phyloP scores from a whole-genome alignment of 495 filamentous ascomycete species.

The Clohesyomyces aquaticus region DNA sequence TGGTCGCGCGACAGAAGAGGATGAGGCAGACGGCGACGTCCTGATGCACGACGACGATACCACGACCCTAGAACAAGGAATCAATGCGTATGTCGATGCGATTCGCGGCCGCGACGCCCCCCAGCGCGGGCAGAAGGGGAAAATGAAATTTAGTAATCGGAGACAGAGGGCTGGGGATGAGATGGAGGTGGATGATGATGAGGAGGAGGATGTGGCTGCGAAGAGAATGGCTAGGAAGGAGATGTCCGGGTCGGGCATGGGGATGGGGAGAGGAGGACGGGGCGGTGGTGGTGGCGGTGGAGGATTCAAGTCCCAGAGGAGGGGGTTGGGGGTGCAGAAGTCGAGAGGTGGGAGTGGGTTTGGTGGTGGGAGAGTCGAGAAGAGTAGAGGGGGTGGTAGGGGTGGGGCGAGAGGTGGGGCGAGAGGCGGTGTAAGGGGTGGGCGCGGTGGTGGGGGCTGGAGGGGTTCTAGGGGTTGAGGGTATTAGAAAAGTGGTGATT shows the following conservation, averaged over 20 bases:
- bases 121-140: conserved; percentile 77
- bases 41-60: conserved; percentile 49
- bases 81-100: conserved; percentile 91
- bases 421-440: neutral
- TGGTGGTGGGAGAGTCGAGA: conserved; percentile 13
- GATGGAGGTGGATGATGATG: conserved; percentile 73
- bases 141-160: conserved; percentile 82
- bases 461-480: neutral
- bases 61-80: conserved; percentile 59
- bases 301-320: conserved; percentile 36
- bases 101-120: conserved; percentile 82
- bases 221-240: conserved; percentile 18
- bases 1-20: conserved; percentile 56
- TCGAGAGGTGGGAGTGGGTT: conserved; percentile 44
- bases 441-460: neutral
- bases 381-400: conserved; percentile 8
- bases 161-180: conserved; percentile 64
- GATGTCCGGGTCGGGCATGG: conserved; percentile 28
- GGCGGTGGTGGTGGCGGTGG: conserved; percentile 29
- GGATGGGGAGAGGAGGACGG: conserved; percentile 24
- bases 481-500: neutral
- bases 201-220: conserved; percentile 29
- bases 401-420: neutral
- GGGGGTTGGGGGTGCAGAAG: conserved; percentile 55
- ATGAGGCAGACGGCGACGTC: conserved; percentile 64